A percentile compares a stretch with the other conserved stretches of the same genome.
Evolutionary conservation across 108 stramenopile species (phyloP).

Genomic region (Chaetoceros muelleri): DNA sequence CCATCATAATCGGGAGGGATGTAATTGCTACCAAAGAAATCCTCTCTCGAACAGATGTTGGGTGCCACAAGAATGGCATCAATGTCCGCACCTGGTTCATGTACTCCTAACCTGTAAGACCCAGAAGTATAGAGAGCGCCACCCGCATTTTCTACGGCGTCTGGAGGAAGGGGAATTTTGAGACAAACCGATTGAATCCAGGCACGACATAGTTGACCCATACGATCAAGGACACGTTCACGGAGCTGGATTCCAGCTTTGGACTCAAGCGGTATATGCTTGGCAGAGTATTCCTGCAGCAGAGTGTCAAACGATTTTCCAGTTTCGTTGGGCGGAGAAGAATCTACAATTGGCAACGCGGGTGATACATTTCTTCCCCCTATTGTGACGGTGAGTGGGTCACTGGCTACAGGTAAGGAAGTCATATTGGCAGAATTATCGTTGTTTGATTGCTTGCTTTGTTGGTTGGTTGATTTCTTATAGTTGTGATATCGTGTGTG

Average conservation of each 20-base stretch:
- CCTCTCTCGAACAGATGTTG: conserved; percentile 78
- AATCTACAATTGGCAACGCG: conserved; percentile 67
- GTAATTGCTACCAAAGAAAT: conserved; percentile 81
- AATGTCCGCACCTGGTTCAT: conserved; percentile 97
- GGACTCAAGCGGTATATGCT: conserved; percentile 64
- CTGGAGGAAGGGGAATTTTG: conserved; percentile 37
- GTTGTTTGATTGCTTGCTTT: too few relatives aligned
- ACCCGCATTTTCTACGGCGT: conserved; percentile 58
- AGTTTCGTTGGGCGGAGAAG: conserved; percentile 28
- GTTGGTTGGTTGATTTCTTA: too few relatives aligned
- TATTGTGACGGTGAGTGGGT: conserved; percentile 38
- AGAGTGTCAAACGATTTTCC: conserved; percentile 47
- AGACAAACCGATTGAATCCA: conserved; percentile 61
- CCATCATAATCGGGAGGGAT: conserved; percentile 21
- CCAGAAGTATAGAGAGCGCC: conserved; percentile 87
- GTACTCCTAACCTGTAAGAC: conserved; percentile 89
- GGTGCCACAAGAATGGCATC: conserved; percentile 75
- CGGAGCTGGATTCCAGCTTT: conserved; percentile 58
- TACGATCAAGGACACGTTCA: conserved; percentile 66
- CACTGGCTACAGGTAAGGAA: too few relatives aligned
- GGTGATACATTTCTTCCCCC: conserved; percentile 69
- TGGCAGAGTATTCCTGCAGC: conserved; percentile 28
- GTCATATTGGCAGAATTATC: too few relatives aligned
- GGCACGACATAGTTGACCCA: conserved; percentile 51
- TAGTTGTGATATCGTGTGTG: too few relatives aligned